Evolutionary conservation across 2,329 filamentous ascomycete genomes (phyloP), one percentile per base, ranked within the genome.

Genomic region (Elsinoe perseae): DNA sequence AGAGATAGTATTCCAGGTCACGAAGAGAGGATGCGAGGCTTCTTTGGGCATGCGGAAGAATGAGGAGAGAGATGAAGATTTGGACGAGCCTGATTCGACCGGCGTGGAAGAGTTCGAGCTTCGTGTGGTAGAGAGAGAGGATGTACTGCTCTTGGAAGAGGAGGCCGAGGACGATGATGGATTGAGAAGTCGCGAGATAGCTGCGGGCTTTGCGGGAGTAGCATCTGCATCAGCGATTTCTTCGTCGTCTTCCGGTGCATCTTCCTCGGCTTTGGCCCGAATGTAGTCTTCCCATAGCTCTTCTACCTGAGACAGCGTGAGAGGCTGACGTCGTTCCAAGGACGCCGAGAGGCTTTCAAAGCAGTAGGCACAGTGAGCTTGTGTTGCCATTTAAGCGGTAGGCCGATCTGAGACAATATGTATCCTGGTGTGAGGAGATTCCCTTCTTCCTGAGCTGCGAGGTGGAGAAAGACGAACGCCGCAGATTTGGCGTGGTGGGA

Each of bases 341-440:
- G 83, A 81, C 55, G 91, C 86, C 50, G 82, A 79, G 34, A 98
- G 83, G 38, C 79, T 79, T 73, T 98, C 93, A 77, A 98, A 97
- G 76, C 91, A 96, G 72, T 85, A 91, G 66, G 92, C 83, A 72
- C 91, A 96, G 73, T 97, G 92, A 58, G 85, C 85, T 64, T 81
- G 73, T 57, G 86, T 86, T 50, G 93, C 92, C 92, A 97, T 97
- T 27, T 23, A 42, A 52, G 30, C 30, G 16, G 32, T 8, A 9
- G n/a, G n/a, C n/a, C n/a, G n/a, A n/a, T n/a, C n/a, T n/a, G n/a
- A n/a, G n/a, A n/a, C n/a, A n/a, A n/a, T n/a, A n/a, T n/a, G n/a
- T n/a, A n/a, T n/a, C 4, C 3, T 12, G 2, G 44, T 12, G 12
- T 18, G 44, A 50, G n/a, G 21, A 42, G 16, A 10, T 18, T 9